phyloP scores from a whole-genome alignment of 306 rosid genomes.

The Corylus heterophylla region DNA sequence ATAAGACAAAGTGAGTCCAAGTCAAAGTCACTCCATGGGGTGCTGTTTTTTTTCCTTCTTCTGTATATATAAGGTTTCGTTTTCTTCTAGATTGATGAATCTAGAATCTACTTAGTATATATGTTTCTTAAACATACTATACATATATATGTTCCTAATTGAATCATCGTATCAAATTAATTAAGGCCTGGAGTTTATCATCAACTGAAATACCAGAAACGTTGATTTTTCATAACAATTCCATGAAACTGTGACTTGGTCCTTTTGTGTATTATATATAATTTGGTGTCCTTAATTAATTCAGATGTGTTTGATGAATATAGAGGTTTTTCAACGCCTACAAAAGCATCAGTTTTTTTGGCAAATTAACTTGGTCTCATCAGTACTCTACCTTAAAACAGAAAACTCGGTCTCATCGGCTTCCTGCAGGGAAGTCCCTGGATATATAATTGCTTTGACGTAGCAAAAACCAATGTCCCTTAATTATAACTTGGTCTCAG shows the following conservation, averaged over 20 bases:
- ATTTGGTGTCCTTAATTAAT: not conserved
- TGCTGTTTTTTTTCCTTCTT: not conserved
- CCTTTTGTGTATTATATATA: not conserved
- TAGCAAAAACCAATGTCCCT: too few species aligned
- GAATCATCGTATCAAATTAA: not conserved
- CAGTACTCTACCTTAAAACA: too few species aligned
- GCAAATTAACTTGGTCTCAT: too few species aligned
- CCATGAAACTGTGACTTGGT: not conserved
- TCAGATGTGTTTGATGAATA: not conserved
- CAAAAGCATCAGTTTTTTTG: too few species aligned
- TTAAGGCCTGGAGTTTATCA: not conserved
- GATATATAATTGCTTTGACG: too few species aligned
- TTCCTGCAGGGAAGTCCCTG: too few species aligned
- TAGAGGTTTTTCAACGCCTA: too few species aligned
- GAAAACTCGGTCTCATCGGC: too few species aligned
- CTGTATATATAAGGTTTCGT: not conserved
- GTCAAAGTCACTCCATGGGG: slow-evolving; percentile 11
- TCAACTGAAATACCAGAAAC: not conserved
- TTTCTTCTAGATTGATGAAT: not conserved
- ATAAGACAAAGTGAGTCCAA: not conserved
- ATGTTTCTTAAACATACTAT: not conserved
- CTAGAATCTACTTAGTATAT: too few species aligned
- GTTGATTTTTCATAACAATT: too few species aligned
- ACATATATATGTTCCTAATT: too few species aligned
- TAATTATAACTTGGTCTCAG: too few species aligned